A percentile compares a stretch with the other conserved stretches of the same genome.
These are phyloP conservation scores for Cercophora newfieldiana DNA, from an alignment of 495 filamentous ascomycete genomes.

Conservation along the genomic window DNA sequence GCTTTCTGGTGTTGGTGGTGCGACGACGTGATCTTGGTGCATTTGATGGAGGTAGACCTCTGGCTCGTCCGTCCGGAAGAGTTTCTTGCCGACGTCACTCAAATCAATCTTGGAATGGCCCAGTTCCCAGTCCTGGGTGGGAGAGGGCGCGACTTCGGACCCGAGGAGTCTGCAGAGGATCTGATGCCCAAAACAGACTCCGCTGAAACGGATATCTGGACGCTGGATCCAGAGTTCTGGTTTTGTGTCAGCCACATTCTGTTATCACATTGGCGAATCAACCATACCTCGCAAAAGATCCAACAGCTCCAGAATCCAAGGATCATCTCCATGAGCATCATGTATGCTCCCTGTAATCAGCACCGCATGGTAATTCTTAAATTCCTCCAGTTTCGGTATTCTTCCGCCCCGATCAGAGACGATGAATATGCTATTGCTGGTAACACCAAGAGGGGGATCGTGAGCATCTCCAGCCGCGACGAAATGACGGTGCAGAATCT, in stretches of 20 bases:
- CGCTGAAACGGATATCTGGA: conserved; percentile 58
- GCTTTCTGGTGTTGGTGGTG: conserved; percentile 34
- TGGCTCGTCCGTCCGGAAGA: conserved; percentile 64
- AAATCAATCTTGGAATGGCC: conserved; percentile 66
- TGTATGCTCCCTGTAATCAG: conserved; percentile 68
- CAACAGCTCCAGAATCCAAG: conserved; percentile 63
- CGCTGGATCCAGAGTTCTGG: conserved; percentile 34
- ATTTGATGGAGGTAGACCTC: conserved; percentile 66
- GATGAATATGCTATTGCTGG: conserved; percentile 29
- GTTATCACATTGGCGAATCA: background rate
- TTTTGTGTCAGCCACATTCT: background rate
- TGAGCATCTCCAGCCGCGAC: conserved; percentile 27
- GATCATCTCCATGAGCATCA: conserved; percentile 54
- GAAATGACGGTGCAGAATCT: conserved; percentile 35
- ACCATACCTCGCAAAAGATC: conserved; percentile 27
- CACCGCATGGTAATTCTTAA: conserved; percentile 55
- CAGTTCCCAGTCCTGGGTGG: conserved; percentile 70
- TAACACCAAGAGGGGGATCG: conserved; percentile 33
- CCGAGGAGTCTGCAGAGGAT: conserved; percentile 76
- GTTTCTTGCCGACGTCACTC: conserved; percentile 64
- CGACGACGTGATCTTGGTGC: conserved; percentile 76
- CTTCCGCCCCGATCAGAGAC: conserved; percentile 31
- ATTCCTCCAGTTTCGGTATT: conserved; percentile 26
- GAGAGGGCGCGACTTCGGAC: conserved; percentile 58
- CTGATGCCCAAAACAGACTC: conserved; percentile 86